Base-by-base conservation (phyloP, 169 alveolate genomes). In the Theileria luwenshuni region DNA sequence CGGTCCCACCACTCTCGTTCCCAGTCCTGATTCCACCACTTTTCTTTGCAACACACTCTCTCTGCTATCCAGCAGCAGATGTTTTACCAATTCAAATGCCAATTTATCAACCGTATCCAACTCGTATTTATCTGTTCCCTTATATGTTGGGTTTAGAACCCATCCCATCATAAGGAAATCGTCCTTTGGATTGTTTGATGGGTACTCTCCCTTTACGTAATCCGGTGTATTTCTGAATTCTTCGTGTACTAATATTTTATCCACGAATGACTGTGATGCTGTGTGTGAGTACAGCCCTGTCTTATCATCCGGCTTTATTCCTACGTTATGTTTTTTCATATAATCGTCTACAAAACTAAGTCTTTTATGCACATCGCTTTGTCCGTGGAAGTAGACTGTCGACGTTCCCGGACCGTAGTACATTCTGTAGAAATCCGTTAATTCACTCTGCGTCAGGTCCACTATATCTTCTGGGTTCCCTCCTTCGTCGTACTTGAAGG, bases 381-480 rank as follows among this genome's bases (percentile, higher is more conserved):
- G 88, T 15, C 92, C 89, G 83, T 86, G 86, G 85, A 93, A 86
- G 71, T 85, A 84, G 23, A 92, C 84, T 48, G 74, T 84, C 6
- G 94, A 85, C 51, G 92, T 93, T 47, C 86, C 67, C 19, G 96
- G 96, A 30, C 91, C 90, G 80, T 94, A 94, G 75, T 71, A 83
- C 54, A 75, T 74, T 33, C 86, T 64, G 72, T 91, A 87, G 62
- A 92, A 91, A 32, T 74, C 79, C 69, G 69, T 84, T 76, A 94
- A 84, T 51, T 86, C 86, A 43, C 83, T 92, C 35, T 83, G 91
- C 7, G 87, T 74, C 70, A 94, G 83, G 42, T 76, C 62, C n/a
- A 94, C 92, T n/a, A 94, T 90, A 45, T 63, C 85, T 52, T 84
- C 74, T 0, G 97, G 97, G 74, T 92, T 91, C 5, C 97, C 97